Conservation (phyloP, 2,329 filamentous ascomycete species). For the Lachnellula occidentalis region DNA sequence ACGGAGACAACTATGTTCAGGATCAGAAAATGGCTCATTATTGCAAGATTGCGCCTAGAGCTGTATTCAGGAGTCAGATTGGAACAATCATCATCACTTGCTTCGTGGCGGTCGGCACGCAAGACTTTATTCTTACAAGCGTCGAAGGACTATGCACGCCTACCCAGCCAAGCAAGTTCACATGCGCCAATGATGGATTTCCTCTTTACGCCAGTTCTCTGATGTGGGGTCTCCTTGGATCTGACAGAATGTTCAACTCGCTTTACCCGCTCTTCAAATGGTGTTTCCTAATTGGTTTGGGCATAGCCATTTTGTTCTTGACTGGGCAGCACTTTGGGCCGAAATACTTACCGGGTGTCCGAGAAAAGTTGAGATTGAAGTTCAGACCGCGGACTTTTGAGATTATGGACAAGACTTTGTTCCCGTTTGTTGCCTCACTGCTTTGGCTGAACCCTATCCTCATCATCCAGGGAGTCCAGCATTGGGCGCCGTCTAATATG, state of each 20-base stretch:
- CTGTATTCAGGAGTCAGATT: conserved; percentile 39
- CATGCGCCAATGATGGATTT: conserved; percentile 26
- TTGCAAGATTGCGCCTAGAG: conserved; percentile 37
- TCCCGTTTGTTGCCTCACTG: conserved; percentile 35
- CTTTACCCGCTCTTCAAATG: conserved; percentile 40
- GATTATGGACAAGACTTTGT: conserved; percentile 34
- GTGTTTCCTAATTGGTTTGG: conserved; percentile 39
- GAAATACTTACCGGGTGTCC: conserved; percentile 32
- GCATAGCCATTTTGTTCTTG: conserved; percentile 34
- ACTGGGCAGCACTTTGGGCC: conserved; percentile 31
- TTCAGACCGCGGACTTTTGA: conserved; percentile 32
- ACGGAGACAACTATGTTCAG: conserved; percentile 29
- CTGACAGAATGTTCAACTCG: conserved; percentile 36
- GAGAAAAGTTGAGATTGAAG: conserved; percentile 29
- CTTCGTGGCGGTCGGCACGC: conserved; percentile 37
- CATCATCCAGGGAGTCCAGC: conserved; percentile 38
- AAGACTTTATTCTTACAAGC: conserved; percentile 36
- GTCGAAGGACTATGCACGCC: conserved; percentile 28
- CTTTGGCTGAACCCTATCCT: conserved; percentile 39
- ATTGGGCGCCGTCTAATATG: conserved; percentile 40
- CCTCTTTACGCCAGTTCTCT: conserved; percentile 31
- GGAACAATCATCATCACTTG: conserved; percentile 39
- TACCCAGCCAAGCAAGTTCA: conserved; percentile 14
- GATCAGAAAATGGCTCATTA: conserved; percentile 41
- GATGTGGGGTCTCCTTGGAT: conserved; percentile 35